A percentile compares a stretch with the other conserved stretches of the same genome.
phyloP scores from a whole-genome alignment of 331 rosid genomes.

The Quercus tomentella region DNA sequence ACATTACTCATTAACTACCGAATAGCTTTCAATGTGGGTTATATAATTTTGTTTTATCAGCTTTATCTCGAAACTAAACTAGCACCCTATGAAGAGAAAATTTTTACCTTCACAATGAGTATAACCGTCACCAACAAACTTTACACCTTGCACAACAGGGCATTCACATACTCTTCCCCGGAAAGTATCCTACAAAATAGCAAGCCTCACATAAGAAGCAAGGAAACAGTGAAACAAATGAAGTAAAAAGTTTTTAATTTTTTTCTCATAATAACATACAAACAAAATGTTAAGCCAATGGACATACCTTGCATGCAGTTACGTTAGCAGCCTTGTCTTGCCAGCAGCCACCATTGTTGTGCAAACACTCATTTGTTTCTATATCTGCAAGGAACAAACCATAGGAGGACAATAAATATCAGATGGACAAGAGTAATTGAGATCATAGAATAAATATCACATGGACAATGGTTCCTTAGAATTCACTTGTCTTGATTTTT shows the following conservation, averaged over 20 bases:
- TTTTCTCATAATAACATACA: not conserved
- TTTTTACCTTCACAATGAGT: slow-evolving; percentile 82
- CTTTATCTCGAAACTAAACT: slow-evolving; percentile 2
- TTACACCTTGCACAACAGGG: slow-evolving; percentile 78
- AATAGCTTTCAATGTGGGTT: not conserved
- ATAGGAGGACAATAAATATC: not conserved
- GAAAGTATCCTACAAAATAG: slow-evolving; percentile 70
- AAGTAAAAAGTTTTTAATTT: not conserved
- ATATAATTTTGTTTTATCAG: not conserved
- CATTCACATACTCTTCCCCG: slow-evolving; percentile 98
- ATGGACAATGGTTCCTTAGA: not conserved
- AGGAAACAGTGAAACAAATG: slow-evolving; percentile 3
- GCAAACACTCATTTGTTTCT: slow-evolving; percentile 92
- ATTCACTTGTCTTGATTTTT: not conserved
- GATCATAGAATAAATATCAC: not conserved
- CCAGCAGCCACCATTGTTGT: slow-evolving; percentile 97
- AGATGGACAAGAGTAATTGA: slow-evolving; percentile 11
- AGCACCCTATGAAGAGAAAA: not conserved
- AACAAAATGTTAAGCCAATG: slow-evolving; percentile 11
- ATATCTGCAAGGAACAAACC: slow-evolving; percentile 47
- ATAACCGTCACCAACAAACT: slow-evolving; percentile 86
- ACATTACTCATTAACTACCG: not conserved
- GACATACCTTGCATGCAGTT: slow-evolving; percentile 93
- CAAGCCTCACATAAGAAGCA: not conserved
- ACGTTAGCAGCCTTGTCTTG: slow-evolving; percentile 60